These are phyloP conservation scores for Penicillium antarcticum DNA, from an alignment of 495 filamentous ascomycete species.

Conservation along the genomic window DNA sequence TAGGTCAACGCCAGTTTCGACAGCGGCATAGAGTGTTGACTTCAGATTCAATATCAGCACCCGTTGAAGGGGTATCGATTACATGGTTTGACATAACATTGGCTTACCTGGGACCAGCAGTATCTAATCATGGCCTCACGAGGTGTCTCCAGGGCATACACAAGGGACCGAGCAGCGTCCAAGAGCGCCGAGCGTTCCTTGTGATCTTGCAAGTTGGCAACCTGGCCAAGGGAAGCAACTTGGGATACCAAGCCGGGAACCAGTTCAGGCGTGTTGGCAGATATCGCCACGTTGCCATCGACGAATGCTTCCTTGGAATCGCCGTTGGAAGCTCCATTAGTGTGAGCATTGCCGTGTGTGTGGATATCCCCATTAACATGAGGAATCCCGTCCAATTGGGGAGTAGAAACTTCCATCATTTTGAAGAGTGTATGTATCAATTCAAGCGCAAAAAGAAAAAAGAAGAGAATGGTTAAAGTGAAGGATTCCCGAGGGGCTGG, in stretches of 20 bases:
- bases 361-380: not conserved
- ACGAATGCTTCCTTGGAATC: slow-evolving; percentile 2
- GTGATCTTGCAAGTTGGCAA: slow-evolving; percentile 12
- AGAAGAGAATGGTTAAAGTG: not conserved
- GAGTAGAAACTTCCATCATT: not conserved
- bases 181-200: slow-evolving; percentile 23
- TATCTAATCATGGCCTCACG: slow-evolving; percentile 39
- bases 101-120: slow-evolving; percentile 36
- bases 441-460: not conserved
- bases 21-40: slow-evolving; percentile 26
- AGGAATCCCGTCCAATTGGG: not conserved
- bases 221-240: slow-evolving; percentile 17
- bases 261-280: slow-evolving; percentile 22
- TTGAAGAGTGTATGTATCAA: not conserved
- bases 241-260: slow-evolving; percentile 25
- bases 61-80: not conserved
- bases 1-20: slow-evolving; percentile 32
- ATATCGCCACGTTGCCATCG: slow-evolving; percentile 16
- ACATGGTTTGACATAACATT: not conserved
- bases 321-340: not conserved
- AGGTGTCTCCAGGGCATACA: slow-evolving; percentile 38
- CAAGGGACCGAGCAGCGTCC: slow-evolving; percentile 27
- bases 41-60: not conserved
- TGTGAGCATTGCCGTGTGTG: not conserved
- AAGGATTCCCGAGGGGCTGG: not conserved